Evolutionary conservation across 768 basidiomycete species (phyloP).

Genomic region (Rhodotorula graminis): DNA sequence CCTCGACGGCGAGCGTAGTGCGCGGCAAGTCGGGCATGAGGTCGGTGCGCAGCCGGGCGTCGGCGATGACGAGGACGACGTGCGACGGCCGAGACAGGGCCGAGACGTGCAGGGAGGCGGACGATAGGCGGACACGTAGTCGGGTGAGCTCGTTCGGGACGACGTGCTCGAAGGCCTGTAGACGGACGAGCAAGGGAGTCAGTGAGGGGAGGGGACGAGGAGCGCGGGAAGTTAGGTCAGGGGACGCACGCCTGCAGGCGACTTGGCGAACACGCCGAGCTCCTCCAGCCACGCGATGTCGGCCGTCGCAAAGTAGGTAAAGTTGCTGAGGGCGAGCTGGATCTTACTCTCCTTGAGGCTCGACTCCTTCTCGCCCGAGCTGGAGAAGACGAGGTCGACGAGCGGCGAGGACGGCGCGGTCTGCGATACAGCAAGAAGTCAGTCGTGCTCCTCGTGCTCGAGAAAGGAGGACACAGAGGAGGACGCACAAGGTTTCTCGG

Average conservation of each 20-base stretch:
- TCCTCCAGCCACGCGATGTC: constrained; percentile 63
- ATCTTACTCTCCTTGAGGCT: constrained; percentile 27
- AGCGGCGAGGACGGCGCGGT: constrained; percentile 51
- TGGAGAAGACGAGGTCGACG: constrained; percentile 49
- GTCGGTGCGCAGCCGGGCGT: constrained; percentile 64
- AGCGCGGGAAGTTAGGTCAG: too few relatives aligned
- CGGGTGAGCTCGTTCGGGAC: constrained; percentile 81
- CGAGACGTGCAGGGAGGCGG: constrained; percentile 62
- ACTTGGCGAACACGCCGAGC: constrained; percentile 62
- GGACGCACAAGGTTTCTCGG: constrained; percentile 60
- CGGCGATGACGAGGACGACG: constrained; percentile 59
- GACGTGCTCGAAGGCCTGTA: constrained; percentile 79
- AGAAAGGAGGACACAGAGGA: too few relatives aligned
- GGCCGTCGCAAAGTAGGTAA: constrained; percentile 46
- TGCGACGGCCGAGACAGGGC: constrained; percentile 62
- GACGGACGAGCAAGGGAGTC: too few relatives aligned
- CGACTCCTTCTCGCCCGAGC: constrained; percentile 15
- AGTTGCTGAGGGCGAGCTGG: constrained; percentile 12
- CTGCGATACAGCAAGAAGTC: constrained; percentile 1
- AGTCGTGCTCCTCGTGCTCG: neutral
- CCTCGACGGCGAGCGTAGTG: constrained; percentile 53
- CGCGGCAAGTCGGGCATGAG: constrained; percentile 64
- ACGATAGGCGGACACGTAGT: constrained; percentile 60
- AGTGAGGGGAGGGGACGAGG: too few relatives aligned
- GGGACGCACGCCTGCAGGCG: constrained; percentile 75